Evolutionary conservation across 2,329 filamentous ascomycete genomes (phyloP).

Genomic region (Calonectria pseudoturangicola): DNA sequence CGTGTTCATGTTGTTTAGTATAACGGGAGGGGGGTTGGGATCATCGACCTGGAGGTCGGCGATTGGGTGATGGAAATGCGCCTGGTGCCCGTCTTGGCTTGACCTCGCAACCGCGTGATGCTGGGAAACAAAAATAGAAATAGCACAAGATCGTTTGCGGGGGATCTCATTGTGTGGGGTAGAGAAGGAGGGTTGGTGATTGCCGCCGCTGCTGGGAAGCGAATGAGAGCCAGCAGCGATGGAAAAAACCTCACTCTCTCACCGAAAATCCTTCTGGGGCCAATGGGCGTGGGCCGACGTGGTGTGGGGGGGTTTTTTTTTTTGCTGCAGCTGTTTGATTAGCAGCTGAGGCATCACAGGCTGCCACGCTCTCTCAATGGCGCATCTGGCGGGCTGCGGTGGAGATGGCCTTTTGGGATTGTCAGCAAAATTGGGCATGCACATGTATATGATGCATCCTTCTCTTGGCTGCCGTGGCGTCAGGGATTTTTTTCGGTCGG

Average conservation of each 20-base stretch:
- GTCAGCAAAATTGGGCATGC: neutral
- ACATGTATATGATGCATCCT: constrained; percentile 2
- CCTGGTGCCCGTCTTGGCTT: neutral
- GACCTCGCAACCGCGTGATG: neutral
- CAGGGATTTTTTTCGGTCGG: constrained; percentile 7
- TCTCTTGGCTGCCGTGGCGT: constrained; percentile 12
- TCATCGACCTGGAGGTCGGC: neutral
- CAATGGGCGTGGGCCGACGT: neutral
- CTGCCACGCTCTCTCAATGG: neutral
- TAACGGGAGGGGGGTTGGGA: neutral
- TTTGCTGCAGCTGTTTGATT: constrained; percentile 9
- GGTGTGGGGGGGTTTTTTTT: neutral
- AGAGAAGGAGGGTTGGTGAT: neutral
- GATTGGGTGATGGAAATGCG: constrained; percentile 2
- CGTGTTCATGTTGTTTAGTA: constrained; percentile 9
- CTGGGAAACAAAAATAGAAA: constrained; percentile 26
- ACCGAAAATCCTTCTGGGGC: neutral
- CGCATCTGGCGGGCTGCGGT: neutral
- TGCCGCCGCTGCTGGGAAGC: neutral
- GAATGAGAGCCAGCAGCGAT: neutral
- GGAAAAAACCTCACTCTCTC: neutral
- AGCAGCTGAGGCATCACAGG: constrained; percentile 14
- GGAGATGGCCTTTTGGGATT: neutral
- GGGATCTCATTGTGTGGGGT: constrained; percentile 17
- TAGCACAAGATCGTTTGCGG: constrained; percentile 16